Evolutionary conservation across 768 basidiomycete species (phyloP).

Genomic region (Megacollybia marginata): DNA sequence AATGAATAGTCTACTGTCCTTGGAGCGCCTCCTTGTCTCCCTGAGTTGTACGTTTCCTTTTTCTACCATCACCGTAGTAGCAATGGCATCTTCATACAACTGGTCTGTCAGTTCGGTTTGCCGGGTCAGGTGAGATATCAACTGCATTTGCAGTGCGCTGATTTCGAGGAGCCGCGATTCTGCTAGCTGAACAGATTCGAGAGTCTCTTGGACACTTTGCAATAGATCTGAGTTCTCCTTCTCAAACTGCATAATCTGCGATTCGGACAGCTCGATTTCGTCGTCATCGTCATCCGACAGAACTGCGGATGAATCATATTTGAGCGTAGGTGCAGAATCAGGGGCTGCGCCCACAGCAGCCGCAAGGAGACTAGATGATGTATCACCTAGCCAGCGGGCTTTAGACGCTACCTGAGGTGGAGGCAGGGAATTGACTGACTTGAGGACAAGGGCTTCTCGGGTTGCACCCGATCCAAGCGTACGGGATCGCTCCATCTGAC

Average conservation of each 20-base stretch:
- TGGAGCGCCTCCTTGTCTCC: conserved; percentile 81
- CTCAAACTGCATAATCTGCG: conserved; percentile 91
- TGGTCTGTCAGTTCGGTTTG: conserved; percentile 93
- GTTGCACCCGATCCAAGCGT: conserved; percentile 79
- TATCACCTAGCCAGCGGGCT: conserved; percentile 57
- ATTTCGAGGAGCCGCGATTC: conserved; percentile 92
- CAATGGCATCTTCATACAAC: conserved; percentile 90
- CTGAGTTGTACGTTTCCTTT: conserved; percentile 87
- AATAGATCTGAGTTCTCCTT: conserved; percentile 85
- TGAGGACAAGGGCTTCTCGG: conserved; percentile 48
- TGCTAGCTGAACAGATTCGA: conserved; percentile 86
- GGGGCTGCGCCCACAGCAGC: conserved; percentile 50
- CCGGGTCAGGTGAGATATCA: conserved; percentile 77
- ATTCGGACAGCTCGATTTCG: conserved; percentile 74
- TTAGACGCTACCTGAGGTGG: conserved; percentile 12
- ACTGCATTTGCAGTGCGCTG: conserved; percentile 85
- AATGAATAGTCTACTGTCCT: conserved; percentile 85
- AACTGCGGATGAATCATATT: conserved; percentile 14
- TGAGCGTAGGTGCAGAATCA: conserved; percentile 15
- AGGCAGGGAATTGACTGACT: conserved; percentile 18
- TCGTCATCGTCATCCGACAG: conserved; percentile 63
- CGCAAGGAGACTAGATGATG: conserved; percentile 50
- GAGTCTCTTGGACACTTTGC: conserved; percentile 74
- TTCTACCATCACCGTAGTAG: conserved; percentile 77
- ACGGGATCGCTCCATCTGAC: conserved; percentile 77